These are phyloP conservation scores for Nicotiana tomentosiformis DNA, from an alignment of 257 asterid species.

Conservation along the genomic window DNA sequence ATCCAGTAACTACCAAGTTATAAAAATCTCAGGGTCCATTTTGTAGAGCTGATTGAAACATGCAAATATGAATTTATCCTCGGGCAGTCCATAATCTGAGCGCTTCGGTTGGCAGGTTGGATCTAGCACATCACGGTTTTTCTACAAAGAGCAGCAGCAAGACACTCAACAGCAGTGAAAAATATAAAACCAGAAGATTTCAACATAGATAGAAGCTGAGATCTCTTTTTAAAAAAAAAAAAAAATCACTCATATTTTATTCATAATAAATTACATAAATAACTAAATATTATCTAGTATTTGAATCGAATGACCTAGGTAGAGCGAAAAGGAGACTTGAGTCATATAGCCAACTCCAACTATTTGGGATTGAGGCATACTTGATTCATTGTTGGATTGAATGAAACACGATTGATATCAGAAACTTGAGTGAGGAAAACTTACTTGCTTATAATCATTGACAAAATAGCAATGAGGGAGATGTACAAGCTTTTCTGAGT, in stretches of 20 bases:
- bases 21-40: constrained; percentile 96
- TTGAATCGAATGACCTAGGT: neutral
- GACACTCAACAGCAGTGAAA: constrained; percentile 1
- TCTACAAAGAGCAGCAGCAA: constrained; percentile 34
- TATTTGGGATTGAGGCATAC: neutral
- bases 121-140: constrained; percentile 90
- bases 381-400: neutral
- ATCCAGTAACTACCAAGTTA: constrained; percentile 54
- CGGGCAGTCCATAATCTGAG: constrained; percentile 94
- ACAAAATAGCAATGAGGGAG: constrained; percentile 98
- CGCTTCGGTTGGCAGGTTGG: constrained; percentile 69
- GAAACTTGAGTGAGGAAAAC: neutral
- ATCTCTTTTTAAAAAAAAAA: neutral
- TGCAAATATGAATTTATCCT: constrained; percentile 89
- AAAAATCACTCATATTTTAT: neutral
- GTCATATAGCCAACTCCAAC: neutral
- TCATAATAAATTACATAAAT: neutral
- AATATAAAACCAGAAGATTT: constrained; percentile 9
- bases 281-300: neutral
- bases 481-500: constrained; percentile 92
- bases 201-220: neutral
- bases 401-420: neutral
- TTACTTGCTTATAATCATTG: constrained; percentile 96
- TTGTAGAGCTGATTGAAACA: constrained; percentile 99
- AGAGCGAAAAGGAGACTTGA: neutral